Evolutionary conservation across 2,329 filamentous ascomycete genomes (phyloP).

Genomic region (Penicillium aurantiogriseum): DNA sequence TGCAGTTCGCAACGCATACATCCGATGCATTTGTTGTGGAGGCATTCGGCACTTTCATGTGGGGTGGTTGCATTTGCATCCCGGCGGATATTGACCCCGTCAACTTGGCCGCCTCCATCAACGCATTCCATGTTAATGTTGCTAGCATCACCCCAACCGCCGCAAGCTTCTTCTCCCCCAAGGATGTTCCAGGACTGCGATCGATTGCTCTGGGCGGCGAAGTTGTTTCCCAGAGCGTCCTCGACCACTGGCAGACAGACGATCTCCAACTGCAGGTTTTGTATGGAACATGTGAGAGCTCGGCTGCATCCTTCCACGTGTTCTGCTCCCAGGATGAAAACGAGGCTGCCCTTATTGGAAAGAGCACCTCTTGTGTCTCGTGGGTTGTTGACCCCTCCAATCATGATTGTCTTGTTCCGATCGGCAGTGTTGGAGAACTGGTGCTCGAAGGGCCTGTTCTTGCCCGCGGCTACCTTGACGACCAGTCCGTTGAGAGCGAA

Average conservation of each 20-base stretch:
- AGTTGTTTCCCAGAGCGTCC: background rate
- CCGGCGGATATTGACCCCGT: conserved; percentile 47
- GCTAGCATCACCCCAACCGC: conserved; percentile 37
- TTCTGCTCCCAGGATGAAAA: background rate
- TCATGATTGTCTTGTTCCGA: conserved; percentile 30
- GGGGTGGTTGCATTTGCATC: conserved; percentile 50
- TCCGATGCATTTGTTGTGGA: conserved; percentile 49
- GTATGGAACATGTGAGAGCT: conserved; percentile 29
- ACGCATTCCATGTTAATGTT: conserved; percentile 31
- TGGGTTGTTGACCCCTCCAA: conserved; percentile 39
- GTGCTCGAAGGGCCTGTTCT: conserved; percentile 47
- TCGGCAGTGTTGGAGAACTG: conserved; percentile 33
- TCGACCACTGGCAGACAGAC: conserved; percentile 17
- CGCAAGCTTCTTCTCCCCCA: conserved; percentile 23
- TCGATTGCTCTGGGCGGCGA: conserved; percentile 27
- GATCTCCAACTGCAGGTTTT: conserved; percentile 23
- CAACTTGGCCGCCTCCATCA: conserved; percentile 56
- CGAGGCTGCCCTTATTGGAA: conserved; percentile 22
- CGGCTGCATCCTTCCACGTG: conserved; percentile 24
- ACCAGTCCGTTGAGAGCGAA: conserved; percentile 48
- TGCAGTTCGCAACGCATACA: conserved; percentile 47
- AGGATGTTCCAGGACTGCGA: conserved; percentile 30
- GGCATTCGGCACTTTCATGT: conserved; percentile 37
- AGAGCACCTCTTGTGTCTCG: conserved; percentile 23
- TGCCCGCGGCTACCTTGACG: conserved; percentile 57